phyloP scores from a whole-genome alignment of 306 rosid species.

The Arachis hypogaea region DNA sequence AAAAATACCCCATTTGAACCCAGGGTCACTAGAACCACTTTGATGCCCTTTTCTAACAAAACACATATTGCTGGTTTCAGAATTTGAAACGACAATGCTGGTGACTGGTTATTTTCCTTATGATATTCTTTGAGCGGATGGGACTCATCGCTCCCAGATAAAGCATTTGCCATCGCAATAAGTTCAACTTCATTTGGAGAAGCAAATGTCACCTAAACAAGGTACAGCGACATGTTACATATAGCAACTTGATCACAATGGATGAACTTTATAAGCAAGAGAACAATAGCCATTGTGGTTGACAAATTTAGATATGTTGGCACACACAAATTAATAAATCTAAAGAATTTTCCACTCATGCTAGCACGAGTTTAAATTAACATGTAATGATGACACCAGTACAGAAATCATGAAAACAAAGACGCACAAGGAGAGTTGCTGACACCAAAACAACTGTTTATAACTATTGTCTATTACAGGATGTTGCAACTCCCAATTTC shows the following conservation, averaged over 20 bases:
- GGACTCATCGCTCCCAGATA: slow-evolving; percentile 58
- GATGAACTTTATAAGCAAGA: slow-evolving; percentile 12
- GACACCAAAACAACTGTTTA: neutral
- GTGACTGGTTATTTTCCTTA: slow-evolving; percentile 42
- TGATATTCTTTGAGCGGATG: slow-evolving; percentile 49
- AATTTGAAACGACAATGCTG: slow-evolving; percentile 56
- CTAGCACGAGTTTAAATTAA: slow-evolving; percentile 13
- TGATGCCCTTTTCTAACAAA: slow-evolving; percentile 78
- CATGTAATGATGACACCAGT: neutral
- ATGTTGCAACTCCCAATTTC: slow-evolving; percentile 7
- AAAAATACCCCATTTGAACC: slow-evolving; percentile 76
- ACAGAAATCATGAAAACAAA: slow-evolving; percentile 24
- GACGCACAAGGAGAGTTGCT: neutral
- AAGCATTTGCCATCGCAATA: slow-evolving; percentile 77
- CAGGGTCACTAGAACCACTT: slow-evolving; percentile 70
- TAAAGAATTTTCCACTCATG: slow-evolving; percentile 1
- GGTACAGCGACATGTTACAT: slow-evolving; percentile 3
- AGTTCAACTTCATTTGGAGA: slow-evolving; percentile 95
- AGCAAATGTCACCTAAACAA: slow-evolving; percentile 62
- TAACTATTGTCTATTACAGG: slow-evolving; percentile 26
- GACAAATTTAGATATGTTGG: slow-evolving; percentile 12
- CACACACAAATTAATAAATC: slow-evolving; percentile 15
- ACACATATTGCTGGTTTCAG: slow-evolving; percentile 76
- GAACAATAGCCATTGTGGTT: slow-evolving; percentile 1
- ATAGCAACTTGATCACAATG: slow-evolving; percentile 16